Base-by-base conservation (phyloP, 208 protist genomes). In the Leishmania mexicana region DNA sequence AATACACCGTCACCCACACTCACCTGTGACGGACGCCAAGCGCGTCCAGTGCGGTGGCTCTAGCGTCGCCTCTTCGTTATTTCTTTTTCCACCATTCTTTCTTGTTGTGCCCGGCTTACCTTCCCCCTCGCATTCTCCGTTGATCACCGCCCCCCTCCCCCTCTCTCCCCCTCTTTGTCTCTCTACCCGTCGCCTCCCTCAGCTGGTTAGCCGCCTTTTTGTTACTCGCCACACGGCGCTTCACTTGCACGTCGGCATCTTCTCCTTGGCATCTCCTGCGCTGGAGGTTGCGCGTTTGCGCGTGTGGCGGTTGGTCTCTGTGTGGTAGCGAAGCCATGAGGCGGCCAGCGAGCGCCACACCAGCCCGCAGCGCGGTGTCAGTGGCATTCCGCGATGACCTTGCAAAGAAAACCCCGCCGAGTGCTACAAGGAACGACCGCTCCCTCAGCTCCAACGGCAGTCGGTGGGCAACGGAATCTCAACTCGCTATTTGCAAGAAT, bases 401-500 rank as follows among this genome's bases (percentile, higher is more conserved):
- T 21, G 54, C 80, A 35, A 70, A 54, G 28, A 64, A 72, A 57
- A 76, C 78, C 53, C 24, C 78, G 58, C 58, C 49, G 40, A 68
- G 85, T 75, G 45, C 58, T 21, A 65, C 79, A 10, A 58, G 60
- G 62, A 65, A 76, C 31, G 42, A 64, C 2, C 74, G 65, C 31
- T 88, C 87, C 40, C 60, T 72, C 35, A 88, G 81, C 73, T 82
- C 81, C 17, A 71, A 74, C 54, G 71, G 76, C 67, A 78, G 80
- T 42, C 81, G 83, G 75, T 92, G 72, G 84, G 87, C 88, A 53
- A 87, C 85, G 31, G 89, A 91, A 35, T 84, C 87, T 42, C 88
- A 87, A 38, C 90, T 95, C 8, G 84, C 87, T 17, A 96, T 95
- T 54, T 81, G 88, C 54, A 92, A 89, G 78, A 86, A 81, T 35